A percentile compares a stretch with the other conserved stretches of the same genome.
Conservation (phyloP, 2,329 filamentous ascomycete species). For the Neonectria faginata region DNA sequence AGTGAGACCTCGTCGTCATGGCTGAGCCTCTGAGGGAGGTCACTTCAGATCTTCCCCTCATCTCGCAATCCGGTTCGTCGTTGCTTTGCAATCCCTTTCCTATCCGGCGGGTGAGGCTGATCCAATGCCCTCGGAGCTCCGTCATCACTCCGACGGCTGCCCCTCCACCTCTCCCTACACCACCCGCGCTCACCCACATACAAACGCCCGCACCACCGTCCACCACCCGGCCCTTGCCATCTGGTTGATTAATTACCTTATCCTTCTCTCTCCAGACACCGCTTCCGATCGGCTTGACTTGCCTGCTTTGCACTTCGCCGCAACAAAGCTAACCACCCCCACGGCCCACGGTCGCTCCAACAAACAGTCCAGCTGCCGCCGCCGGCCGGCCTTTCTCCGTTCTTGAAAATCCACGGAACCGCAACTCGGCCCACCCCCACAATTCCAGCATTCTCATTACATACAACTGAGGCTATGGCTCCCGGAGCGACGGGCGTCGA, state of each 20-base stretch:
- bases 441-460: conserved; percentile 20
- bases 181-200: conserved; percentile 2
- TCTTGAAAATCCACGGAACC: conserved; percentile 9
- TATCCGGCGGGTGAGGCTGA: conserved; percentile 1
- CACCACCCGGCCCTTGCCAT: not conserved
- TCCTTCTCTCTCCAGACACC: not conserved
- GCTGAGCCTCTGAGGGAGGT: not conserved
- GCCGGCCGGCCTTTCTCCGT: conserved; percentile 16
- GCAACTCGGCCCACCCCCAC: conserved; percentile 22
- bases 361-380: conserved; percentile 2
- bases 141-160: conserved; percentile 9
- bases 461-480: not conserved
- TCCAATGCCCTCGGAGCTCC: conserved; percentile 7
- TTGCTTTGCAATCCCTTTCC: conserved; percentile 1
- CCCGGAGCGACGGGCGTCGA: not conserved
- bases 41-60: not conserved
- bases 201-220: conserved; percentile 19
- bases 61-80: not conserved
- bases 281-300: not conserved
- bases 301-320: not conserved
- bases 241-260: no score
- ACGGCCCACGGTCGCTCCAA: conserved; percentile 13
- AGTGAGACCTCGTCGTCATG: not conserved
- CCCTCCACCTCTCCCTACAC: not conserved
- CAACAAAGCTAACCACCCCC: conserved; percentile 20